phyloP scores from a whole-genome alignment of 371 early-diverging fungal species.

The Mucor sp. region DNA sequence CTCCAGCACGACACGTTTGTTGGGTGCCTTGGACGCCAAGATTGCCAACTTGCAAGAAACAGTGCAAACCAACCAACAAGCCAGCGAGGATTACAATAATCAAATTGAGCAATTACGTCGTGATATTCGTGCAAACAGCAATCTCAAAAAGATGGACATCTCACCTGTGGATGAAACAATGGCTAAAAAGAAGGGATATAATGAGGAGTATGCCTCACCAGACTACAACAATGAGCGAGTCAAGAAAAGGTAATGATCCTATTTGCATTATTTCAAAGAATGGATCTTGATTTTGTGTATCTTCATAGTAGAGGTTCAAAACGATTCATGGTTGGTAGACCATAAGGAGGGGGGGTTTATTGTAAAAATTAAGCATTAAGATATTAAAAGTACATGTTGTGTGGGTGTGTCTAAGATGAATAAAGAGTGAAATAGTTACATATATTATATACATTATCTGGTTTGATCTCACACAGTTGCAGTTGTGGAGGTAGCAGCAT shows the following conservation, averaged over 20 bases:
- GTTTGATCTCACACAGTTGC: background rate
- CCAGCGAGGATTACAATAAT: conserved; percentile 47
- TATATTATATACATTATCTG: background rate
- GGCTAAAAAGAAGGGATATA: conserved; percentile 13
- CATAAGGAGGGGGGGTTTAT: background rate
- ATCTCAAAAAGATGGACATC: conserved; percentile 19
- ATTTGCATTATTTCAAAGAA: no score
- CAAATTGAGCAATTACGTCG: conserved; percentile 51
- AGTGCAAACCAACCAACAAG: conserved; percentile 59
- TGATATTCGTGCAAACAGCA: conserved; percentile 30
- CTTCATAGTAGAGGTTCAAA: conserved; percentile 47
- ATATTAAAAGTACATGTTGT: background rate
- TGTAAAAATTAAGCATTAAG: conserved; percentile 1
- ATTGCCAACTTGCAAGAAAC: conserved; percentile 60
- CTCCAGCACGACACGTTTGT: conserved; percentile 51
- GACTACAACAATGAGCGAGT: conserved; percentile 18
- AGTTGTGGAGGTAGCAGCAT: background rate
- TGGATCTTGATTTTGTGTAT: no score
- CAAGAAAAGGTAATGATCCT: conserved; percentile 19
- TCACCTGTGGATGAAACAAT: conserved; percentile 4
- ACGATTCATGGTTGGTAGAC: conserved; percentile 37
- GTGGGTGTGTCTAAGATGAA: background rate
- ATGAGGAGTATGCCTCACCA: conserved; percentile 10
- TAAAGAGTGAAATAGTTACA: background rate
- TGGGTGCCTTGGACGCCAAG: conserved; percentile 67